Evolutionary conservation across 2,329 filamentous ascomycete genomes (phyloP).

Genomic region (Paramyrothecium sp.): DNA sequence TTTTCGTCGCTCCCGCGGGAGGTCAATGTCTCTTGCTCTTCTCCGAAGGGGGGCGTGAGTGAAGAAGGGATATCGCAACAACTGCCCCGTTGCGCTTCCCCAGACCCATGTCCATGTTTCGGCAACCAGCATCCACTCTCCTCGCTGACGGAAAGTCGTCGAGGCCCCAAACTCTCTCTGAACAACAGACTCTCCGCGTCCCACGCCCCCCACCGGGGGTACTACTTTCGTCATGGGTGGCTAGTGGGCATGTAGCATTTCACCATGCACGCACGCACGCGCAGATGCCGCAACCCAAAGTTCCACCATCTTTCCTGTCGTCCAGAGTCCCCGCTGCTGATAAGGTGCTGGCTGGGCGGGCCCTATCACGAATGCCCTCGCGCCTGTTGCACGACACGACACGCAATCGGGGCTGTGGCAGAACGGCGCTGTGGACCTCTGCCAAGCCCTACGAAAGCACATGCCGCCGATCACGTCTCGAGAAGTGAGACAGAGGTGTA

Average conservation of each 20-base stretch:
- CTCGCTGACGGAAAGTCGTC: not conserved
- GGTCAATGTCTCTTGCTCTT: not conserved
- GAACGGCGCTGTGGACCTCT: not conserved
- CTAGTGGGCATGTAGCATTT: too few relatives aligned
- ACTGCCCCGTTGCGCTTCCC: not conserved
- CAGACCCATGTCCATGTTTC: not conserved
- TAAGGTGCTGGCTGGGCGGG: too few relatives aligned
- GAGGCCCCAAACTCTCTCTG: not conserved
- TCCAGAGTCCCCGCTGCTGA: too few relatives aligned
- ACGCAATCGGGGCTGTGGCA: not conserved
- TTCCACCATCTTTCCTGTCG: too few relatives aligned
- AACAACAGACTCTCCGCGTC: not conserved
- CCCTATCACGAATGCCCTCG: too few relatives aligned
- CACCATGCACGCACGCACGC: too few relatives aligned
- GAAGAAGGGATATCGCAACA: not conserved
- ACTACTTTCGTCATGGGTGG: too few relatives aligned
- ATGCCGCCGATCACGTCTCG: not conserved
- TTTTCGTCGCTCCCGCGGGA: not conserved
- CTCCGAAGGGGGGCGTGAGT: not conserved
- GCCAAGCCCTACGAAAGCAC: constrained; percentile 1
- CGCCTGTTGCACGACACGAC: not conserved
- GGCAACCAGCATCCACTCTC: not conserved
- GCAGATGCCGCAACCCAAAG: too few relatives aligned
- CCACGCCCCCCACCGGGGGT: too few relatives aligned
- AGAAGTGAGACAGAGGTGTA: not conserved